phyloP scores from a whole-genome alignment of 768 basidiomycete species.

The Rhodosporidiobolus sp. region DNA sequence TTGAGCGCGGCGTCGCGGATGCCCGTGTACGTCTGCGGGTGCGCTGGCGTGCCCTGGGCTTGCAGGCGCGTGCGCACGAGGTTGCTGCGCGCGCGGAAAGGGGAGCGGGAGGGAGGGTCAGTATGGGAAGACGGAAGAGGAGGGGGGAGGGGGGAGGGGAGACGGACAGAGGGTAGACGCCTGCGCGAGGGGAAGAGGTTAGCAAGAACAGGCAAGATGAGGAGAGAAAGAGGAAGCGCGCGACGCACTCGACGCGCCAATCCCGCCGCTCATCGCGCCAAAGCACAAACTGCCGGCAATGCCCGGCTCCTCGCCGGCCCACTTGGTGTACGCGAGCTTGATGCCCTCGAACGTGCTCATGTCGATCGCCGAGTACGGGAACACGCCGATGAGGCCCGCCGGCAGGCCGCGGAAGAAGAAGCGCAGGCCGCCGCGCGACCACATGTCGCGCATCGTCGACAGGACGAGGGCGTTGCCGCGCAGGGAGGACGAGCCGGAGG shows the following conservation, averaged over 20 bases:
- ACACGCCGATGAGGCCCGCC: conserved; percentile 91
- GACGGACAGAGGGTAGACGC: conserved; percentile 39
- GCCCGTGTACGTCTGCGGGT: conserved; percentile 86
- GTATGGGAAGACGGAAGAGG: not conserved
- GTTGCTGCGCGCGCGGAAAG: conserved; percentile 41
- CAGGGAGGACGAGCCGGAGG: conserved; percentile 56
- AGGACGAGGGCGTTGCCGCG: conserved; percentile 52
- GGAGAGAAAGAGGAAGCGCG: not conserved
- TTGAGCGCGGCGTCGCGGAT: conserved; percentile 75
- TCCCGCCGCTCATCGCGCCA: conserved; percentile 33
- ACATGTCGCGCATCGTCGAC: conserved; percentile 68
- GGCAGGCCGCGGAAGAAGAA: conserved; percentile 88
- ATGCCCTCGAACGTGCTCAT: conserved; percentile 83
- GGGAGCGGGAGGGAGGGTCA: not conserved
- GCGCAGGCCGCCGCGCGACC: conserved; percentile 70
- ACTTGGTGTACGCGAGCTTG: conserved; percentile 81
- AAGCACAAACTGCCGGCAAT: conserved; percentile 67
- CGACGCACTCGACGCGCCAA: conserved; percentile 36
- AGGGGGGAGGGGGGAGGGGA: conserved; percentile 39
- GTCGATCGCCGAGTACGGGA: conserved; percentile 88
- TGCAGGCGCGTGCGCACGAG: conserved; percentile 91
- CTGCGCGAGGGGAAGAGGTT: not conserved
- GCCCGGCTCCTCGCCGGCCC: conserved; percentile 83
- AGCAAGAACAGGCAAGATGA: not conserved
- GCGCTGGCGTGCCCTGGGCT: conserved; percentile 91